Conservation (phyloP, 805 yeast genomes). For the Isabelozyma rhagii region DNA sequence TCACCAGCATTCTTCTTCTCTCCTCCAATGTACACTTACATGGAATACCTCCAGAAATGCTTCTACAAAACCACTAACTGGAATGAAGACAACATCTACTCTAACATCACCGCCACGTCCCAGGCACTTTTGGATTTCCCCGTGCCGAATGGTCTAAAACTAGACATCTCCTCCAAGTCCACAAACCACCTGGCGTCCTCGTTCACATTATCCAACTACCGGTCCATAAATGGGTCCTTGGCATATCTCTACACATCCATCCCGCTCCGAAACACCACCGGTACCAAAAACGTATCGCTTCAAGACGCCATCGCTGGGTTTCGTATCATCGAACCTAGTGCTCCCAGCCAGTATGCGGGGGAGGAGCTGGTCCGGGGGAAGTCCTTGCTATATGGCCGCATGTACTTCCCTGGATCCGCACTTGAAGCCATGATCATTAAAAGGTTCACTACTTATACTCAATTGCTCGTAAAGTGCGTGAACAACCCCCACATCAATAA, state of each 20-base stretch:
- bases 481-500: constrained; percentile 58
- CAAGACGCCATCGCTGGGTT: constrained; percentile 73
- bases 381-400: constrained; percentile 72
- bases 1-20: not conserved
- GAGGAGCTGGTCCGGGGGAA: constrained; percentile 12
- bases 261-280: constrained; percentile 49
- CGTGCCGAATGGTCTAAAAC: constrained; percentile 62
- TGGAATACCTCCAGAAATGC: constrained; percentile 79
- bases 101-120: constrained; percentile 71
- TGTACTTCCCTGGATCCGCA: constrained; percentile 83
- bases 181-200: constrained; percentile 70
- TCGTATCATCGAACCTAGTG: constrained; percentile 48
- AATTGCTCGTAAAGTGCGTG: constrained; percentile 69
- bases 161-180: constrained; percentile 69
- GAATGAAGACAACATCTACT: constrained; percentile 76
- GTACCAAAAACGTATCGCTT: constrained; percentile 51
- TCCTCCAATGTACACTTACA: constrained; percentile 66
- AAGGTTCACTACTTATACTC: constrained; percentile 56
- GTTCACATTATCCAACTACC: constrained; percentile 62
- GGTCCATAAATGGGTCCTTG: constrained; percentile 72
- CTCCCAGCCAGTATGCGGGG: constrained; percentile 5
- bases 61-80: constrained; percentile 71
- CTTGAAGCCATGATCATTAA: constrained; percentile 84
- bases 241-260: constrained; percentile 75
- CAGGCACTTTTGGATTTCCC: constrained; percentile 67